A percentile compares a stretch with the other conserved stretches of the same genome.
Evolutionary conservation across 768 basidiomycete genomes (phyloP).

Genomic region (Rhodotorula graminis): DNA sequence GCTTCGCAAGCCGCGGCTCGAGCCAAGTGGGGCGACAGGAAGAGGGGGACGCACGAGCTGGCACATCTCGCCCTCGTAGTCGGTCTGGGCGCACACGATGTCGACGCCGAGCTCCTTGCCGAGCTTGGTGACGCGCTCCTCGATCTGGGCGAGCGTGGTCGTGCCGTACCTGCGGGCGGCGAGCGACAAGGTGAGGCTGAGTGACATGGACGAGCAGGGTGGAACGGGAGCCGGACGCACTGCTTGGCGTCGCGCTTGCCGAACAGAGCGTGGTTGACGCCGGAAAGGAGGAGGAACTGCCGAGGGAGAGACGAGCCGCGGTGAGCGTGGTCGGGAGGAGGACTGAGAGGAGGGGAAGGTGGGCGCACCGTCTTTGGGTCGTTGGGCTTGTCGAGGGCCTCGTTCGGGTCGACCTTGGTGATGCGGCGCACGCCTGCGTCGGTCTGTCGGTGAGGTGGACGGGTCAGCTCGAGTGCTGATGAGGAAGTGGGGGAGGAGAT

Average conservation of each 20-base stretch:
- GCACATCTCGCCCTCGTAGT: conserved; percentile 38
- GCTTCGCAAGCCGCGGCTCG: background rate
- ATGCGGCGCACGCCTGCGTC: conserved; percentile 36
- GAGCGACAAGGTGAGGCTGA: background rate
- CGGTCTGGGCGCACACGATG: conserved; percentile 40
- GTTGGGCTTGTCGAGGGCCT: conserved; percentile 12
- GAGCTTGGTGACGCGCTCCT: conserved; percentile 32
- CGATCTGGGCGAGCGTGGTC: conserved; percentile 38
- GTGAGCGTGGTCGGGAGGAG: background rate
- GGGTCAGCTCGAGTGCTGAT: background rate
- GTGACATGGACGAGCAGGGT: background rate
- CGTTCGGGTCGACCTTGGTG: conserved; percentile 36
- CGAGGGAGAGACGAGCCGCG: background rate
- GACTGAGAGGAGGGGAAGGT: background rate
- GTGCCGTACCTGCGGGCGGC: conserved; percentile 31
- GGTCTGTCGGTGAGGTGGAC: background rate
- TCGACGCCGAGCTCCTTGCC: conserved; percentile 38
- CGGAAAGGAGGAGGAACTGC: conserved; percentile 37
- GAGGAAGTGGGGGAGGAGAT: background rate
- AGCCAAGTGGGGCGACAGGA: background rate
- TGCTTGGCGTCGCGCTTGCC: conserved; percentile 37
- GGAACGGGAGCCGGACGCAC: conserved; percentile 3
- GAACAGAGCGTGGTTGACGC: conserved; percentile 41
- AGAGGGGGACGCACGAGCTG: conserved; percentile 6
- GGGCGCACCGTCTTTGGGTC: conserved; percentile 30